Percentiles rank a stretch among this genome's conserved stretches.
These are phyloP conservation scores for Arachis hypogaea DNA, from an alignment of 306 rosid genomes.

Conservation along the genomic window DNA sequence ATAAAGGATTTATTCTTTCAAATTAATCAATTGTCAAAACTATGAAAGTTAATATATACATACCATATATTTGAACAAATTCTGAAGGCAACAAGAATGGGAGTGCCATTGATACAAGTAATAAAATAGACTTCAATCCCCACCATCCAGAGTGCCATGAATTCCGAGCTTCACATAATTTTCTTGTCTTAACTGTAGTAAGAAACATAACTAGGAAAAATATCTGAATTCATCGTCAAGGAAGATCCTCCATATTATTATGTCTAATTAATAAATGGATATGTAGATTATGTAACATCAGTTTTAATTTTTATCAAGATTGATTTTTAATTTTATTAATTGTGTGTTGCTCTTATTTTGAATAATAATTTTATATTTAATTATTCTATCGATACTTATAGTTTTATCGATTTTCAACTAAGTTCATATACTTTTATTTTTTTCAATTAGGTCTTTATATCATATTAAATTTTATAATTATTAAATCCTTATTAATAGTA, in stretches of 20 bases:
- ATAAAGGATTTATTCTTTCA: conserved; percentile 2
- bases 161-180: conserved; percentile 59
- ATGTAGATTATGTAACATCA: background rate
- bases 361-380: too few species aligned
- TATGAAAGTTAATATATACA: conserved; percentile 32
- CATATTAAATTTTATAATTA: too few species aligned
- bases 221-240: conserved; percentile 71
- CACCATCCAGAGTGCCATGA: conserved; percentile 87
- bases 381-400: too few species aligned
- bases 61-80: conserved; percentile 73
- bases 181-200: conserved; percentile 67
- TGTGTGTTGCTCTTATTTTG: too few species aligned
- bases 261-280: background rate
- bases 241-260: conserved; percentile 20
- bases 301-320: too few species aligned
- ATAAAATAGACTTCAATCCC: conserved; percentile 58
- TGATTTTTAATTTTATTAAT: too few species aligned
- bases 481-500: too few species aligned
- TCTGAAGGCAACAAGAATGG: conserved; percentile 64
- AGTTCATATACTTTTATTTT: too few species aligned
- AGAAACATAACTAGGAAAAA: conserved; percentile 80
- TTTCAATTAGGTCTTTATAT: too few species aligned
- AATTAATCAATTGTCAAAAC: background rate
- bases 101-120: conserved; percentile 61
- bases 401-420: too few species aligned